phyloP scores from a whole-genome alignment of 1,139 yeast species.

The Scheffersomyces segobiensis region DNA sequence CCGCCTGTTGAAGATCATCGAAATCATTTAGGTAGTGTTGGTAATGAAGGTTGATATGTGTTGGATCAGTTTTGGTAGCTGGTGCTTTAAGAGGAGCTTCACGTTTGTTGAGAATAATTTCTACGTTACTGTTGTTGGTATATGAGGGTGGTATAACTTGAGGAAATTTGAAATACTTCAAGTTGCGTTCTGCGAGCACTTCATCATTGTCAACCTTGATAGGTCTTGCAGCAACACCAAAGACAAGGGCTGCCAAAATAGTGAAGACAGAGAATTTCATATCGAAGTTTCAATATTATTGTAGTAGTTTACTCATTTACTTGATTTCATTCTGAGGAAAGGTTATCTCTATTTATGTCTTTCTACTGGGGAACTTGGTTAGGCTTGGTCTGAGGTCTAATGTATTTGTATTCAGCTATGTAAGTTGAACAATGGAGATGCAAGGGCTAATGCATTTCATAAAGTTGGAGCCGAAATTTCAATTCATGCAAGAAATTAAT shows the following conservation, averaged over 20 bases:
- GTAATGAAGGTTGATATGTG: conserved; percentile 2
- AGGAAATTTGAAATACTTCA: background rate
- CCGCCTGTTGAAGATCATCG: conserved; percentile 4
- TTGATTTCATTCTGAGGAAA: background rate
- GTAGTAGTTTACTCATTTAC: background rate
- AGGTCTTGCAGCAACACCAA: background rate
- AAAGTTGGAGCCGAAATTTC: background rate
- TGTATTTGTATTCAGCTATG: background rate
- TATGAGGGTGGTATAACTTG: background rate
- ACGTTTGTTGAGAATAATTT: background rate
- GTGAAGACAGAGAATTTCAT: background rate
- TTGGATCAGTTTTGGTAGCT: background rate
- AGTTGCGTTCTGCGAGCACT: background rate
- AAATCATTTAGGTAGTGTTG: conserved; percentile 3
- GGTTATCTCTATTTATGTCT: background rate
- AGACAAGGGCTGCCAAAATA: background rate
- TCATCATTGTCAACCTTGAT: background rate
- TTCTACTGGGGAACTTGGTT: background rate
- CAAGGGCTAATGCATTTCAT: background rate
- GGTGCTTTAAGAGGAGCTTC: background rate
- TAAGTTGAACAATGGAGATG: background rate
- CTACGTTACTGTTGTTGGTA: background rate
- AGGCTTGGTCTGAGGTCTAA: background rate
- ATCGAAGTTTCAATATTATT: background rate
- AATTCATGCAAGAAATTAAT: background rate